Conservation (phyloP, 2,329 filamentous ascomycete genomes). For the Scopulariopsis brevicaulis region DNA sequence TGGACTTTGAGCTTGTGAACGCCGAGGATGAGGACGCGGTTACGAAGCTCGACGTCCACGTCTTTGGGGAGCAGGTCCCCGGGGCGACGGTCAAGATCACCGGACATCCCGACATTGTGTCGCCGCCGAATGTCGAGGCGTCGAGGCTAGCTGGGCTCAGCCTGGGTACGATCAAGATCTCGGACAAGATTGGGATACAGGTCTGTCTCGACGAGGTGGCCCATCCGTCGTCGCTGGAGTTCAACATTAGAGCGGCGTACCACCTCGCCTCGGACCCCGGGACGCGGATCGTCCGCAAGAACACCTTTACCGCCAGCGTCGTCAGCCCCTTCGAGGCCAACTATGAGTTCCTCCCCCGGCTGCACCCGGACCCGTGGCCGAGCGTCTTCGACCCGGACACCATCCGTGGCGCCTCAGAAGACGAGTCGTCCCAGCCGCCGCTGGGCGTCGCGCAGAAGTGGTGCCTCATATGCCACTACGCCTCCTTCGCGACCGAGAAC, state of each 20-base stretch:
- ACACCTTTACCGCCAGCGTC: conserved; percentile 58
- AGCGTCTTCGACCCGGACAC: conserved; percentile 63
- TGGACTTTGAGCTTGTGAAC: conserved; percentile 65
- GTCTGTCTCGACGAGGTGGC: conserved; percentile 39
- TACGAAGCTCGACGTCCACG: conserved; percentile 55
- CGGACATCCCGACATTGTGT: conserved; percentile 19
- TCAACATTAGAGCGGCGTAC: conserved; percentile 68
- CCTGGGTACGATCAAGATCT: conserved; percentile 35
- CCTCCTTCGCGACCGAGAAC: conserved; percentile 67
- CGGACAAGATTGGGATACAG: conserved; percentile 27
- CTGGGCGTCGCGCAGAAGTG: conserved; percentile 69
- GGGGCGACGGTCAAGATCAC: conserved; percentile 22
- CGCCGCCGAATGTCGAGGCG: conserved; percentile 26
- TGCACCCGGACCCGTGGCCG: conserved; percentile 75
- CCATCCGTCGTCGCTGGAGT: conserved; percentile 45
- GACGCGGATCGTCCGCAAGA: conserved; percentile 67
- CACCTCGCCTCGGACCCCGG: conserved; percentile 67
- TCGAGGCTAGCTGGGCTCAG: conserved; percentile 27
- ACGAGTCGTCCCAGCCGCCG: conserved; percentile 16
- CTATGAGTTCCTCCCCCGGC: conserved; percentile 72
- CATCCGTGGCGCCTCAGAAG: conserved; percentile 31
- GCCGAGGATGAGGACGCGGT: conserved; percentile 71
- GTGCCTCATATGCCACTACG: conserved; percentile 61
- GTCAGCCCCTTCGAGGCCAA: conserved; percentile 83
- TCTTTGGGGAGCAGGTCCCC: conserved; percentile 43